A percentile compares a stretch with the other conserved stretches of the same genome.
These are phyloP conservation scores for Aspergillus ruber DNA, from an alignment of 2,329 filamentous ascomycete genomes.

Conservation along the genomic window DNA sequence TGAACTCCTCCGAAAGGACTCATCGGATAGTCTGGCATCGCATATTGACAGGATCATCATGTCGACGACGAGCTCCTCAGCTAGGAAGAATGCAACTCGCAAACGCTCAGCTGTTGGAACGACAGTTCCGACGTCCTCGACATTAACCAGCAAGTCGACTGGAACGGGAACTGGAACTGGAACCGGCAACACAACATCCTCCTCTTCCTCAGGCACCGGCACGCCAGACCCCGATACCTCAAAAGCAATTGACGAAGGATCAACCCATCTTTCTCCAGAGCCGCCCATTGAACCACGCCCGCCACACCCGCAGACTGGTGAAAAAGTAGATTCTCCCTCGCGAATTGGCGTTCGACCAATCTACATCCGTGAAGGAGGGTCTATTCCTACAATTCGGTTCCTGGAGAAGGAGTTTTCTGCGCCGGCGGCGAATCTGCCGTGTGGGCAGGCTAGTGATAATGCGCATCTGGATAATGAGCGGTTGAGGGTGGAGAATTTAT, in stretches of 20 bases:
- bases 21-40: conserved; percentile 34
- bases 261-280: no score
- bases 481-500: conserved; percentile 77
- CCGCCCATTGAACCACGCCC: no score
- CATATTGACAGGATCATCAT: conserved; percentile 34
- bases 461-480: conserved; percentile 95
- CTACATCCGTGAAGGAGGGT: conserved; percentile 92
- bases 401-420: conserved; percentile 90
- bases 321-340: neutral
- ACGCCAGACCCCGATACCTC: no score
- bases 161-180: neutral
- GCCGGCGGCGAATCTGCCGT: conserved; percentile 85
- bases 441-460: conserved; percentile 87
- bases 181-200: neutral
- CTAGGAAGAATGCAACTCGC: conserved; percentile 20
- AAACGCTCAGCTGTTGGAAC: conserved; percentile 21
- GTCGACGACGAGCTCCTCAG: conserved; percentile 31
- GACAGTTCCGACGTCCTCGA: conserved; percentile 35
- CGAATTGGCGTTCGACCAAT: conserved; percentile 49
- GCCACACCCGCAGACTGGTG: no score
- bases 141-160: conserved; percentile 21
- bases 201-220: no score
- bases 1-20: conserved; percentile 27
- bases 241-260: no score
- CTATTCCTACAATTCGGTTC: conserved; percentile 89